Evolutionary conservation across 2,329 filamentous ascomycete genomes (phyloP).

Genomic region (Pseudogymnoascus destructans): DNA sequence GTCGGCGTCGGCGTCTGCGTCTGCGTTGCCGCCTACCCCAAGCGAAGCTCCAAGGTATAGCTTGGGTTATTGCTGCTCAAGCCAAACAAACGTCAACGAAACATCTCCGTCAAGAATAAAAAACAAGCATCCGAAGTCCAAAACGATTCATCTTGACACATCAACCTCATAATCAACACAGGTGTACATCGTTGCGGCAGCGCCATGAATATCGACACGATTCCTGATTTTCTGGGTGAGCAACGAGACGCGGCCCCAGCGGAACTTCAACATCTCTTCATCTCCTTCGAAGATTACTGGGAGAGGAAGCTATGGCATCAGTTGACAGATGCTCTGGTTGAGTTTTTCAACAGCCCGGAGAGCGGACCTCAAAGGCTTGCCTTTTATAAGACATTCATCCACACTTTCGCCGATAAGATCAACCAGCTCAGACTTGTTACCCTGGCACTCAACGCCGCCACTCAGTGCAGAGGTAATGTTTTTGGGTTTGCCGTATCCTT

Average conservation of each 20-base stretch:
- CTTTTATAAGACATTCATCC: slow-evolving; percentile 89
- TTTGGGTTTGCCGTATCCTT: neutral
- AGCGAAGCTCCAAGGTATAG: slow-evolving; percentile 10
- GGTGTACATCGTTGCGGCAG: slow-evolving; percentile 9
- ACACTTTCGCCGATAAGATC: slow-evolving; percentile 95
- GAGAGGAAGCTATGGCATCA: slow-evolving; percentile 99
- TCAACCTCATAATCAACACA: neutral
- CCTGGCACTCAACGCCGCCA: slow-evolving; percentile 73
- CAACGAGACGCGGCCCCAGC: slow-evolving; percentile 80
- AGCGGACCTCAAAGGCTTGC: slow-evolving; percentile 75
- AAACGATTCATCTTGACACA: neutral
- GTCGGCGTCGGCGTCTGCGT: slow-evolving; percentile 6
- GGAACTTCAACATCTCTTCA: slow-evolving; percentile 74
- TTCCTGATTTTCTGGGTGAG: slow-evolving; percentile 82
- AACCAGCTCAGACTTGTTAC: slow-evolving; percentile 96
- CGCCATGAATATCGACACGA: slow-evolving; percentile 71
- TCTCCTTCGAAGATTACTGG: slow-evolving; percentile 93
- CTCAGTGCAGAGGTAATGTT: slow-evolving; percentile 60
- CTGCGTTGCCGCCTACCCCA: slow-evolving; percentile 3
- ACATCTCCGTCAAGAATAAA: neutral
- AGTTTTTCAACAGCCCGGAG: slow-evolving; percentile 73
- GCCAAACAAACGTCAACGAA: slow-evolving; percentile 7
- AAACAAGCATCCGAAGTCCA: neutral
- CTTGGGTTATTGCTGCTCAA: slow-evolving; percentile 3
- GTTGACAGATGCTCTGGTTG: slow-evolving; percentile 75